Evolutionary conservation across 2,329 filamentous ascomycete genomes (phyloP), one percentile per base, ranked within the genome.

Genomic region (Ophiosphaerella korrae): DNA sequence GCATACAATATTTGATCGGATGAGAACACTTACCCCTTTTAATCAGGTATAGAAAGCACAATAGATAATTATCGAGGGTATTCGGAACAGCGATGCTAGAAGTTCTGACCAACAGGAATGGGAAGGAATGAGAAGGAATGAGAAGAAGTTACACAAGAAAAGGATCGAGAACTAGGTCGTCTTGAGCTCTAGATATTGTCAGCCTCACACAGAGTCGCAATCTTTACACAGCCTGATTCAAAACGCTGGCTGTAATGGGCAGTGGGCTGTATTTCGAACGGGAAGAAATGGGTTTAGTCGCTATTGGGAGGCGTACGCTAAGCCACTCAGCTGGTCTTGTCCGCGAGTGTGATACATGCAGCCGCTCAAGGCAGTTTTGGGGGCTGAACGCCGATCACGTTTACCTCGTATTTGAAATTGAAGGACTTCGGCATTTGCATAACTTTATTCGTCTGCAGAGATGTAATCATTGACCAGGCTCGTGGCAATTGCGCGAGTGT

Each of bases 251-350:
- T 29, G 14, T 23, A 31, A 13, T 24, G 26, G n/a, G 33, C 12
- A 18, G 8, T 14, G 14, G 23, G 43, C 43, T 5, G 24, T 33
- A 14, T 21, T 13, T 37, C 35, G 18, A 4, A 21, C 18, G 13
- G 42, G 42, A 6, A 13, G 16, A 41, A 24, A 18, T 45, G 42
- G 33, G 33, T 39, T n/a, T 16, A 46, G 35, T 39, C 23, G 35
- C 24, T 46, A 46, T 46, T 46, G 43, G 14, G 43, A 39, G 43
- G 43, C 43, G 21, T 39, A n/a, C 36, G 43, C 43, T 35, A 46
- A 40, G 35, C n/a, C n/a, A n/a, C 18, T 45, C 47, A 37, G 47
- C 47, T 41, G 47, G 4, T 18, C 26, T 31, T 16, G 24, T 41
- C 23, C 23, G 23, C 11, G 24, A n/a, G 9, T 29, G 38, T 23